Percentiles rank a stretch among this genome's conserved stretches.
Conservation (phyloP, 2,329 filamentous ascomycete genomes). For the Fusarium sp. region DNA sequence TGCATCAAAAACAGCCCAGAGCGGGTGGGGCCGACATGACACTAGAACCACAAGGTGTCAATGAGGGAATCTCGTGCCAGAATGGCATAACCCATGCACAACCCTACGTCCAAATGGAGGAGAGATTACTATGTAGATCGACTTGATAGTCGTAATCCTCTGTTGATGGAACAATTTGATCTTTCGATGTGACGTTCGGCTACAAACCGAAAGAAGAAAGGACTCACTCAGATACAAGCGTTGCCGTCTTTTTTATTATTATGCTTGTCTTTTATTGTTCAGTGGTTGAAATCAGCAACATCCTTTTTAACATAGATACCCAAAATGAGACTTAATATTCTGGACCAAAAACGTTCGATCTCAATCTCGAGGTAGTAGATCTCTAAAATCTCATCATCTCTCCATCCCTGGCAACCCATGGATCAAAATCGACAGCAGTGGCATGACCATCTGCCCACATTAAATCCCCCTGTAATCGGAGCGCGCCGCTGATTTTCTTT, state of each 20-base stretch:
- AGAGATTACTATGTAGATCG: not conserved
- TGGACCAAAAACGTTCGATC: not conserved
- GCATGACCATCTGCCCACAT: constrained; percentile 49
- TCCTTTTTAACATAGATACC: constrained; percentile 34
- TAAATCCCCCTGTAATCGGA: constrained; percentile 30
- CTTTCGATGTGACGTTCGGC: not conserved
- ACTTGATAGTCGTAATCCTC: constrained; percentile 8
- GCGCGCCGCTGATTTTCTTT: constrained; percentile 34
- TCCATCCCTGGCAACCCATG: constrained; percentile 24
- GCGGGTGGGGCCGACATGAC: constrained; percentile 25
- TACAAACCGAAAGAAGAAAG: constrained; percentile 1
- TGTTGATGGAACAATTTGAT: constrained; percentile 3
- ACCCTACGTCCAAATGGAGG: not conserved
- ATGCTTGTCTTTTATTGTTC: constrained; percentile 9
- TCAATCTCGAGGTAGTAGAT: constrained; percentile 8
- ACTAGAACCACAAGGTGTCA: not conserved
- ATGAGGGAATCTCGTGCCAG: constrained; percentile 41
- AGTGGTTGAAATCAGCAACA: constrained; percentile 19
- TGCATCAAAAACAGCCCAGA: constrained; percentile 34
- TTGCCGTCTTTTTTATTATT: constrained; percentile 1
- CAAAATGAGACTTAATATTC: constrained; percentile 32
- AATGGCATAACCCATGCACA: constrained; percentile 38
- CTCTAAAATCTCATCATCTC: constrained; percentile 18
- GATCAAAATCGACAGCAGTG: constrained; percentile 30
- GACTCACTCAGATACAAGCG: not conserved